Evolutionary conservation across 768 basidiomycete genomes (phyloP).

Genomic region (Lentinus brumalis): DNA sequence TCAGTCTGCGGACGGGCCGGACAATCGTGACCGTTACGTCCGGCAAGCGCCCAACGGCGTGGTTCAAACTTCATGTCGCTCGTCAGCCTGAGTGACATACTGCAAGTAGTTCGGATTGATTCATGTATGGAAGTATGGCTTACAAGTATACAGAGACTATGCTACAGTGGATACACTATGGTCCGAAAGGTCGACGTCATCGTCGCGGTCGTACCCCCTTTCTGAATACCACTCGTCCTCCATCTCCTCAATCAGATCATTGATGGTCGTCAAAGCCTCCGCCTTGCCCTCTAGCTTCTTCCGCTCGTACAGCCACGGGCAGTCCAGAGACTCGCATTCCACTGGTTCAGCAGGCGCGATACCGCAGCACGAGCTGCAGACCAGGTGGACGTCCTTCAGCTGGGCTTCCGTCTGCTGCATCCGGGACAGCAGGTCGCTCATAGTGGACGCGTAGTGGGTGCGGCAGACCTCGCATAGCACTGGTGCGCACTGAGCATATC

Average conservation of each 20-base stretch:
- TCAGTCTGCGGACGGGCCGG: neutral
- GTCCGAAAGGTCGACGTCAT: conserved; percentile 13
- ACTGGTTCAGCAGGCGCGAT: conserved; percentile 58
- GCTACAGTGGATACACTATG: conserved; percentile 4
- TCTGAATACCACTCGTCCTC: conserved; percentile 24
- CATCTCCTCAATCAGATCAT: conserved; percentile 38
- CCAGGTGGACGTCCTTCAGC: conserved; percentile 56
- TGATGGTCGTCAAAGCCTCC: conserved; percentile 33
- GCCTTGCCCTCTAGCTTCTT: conserved; percentile 53
- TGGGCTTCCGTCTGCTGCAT: conserved; percentile 56
- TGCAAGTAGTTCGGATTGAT: no score
- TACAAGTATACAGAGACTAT: neutral
- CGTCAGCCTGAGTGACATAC: neutral
- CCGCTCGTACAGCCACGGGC: conserved; percentile 78
- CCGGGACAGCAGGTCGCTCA: conserved; percentile 57
- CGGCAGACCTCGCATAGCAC: conserved; percentile 66
- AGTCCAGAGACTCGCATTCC: conserved; percentile 84
- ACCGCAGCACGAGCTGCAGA: conserved; percentile 74
- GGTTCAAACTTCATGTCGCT: no score
- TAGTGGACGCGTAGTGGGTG: conserved; percentile 50
- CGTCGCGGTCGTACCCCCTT: conserved; percentile 1
- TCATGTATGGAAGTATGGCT: neutral
- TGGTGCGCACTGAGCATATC: conserved; percentile 5
- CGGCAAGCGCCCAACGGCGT: neutral
- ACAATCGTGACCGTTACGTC: neutral